Evolutionary conservation across 2,329 filamentous ascomycete species (phyloP), one percentile per base, ranked within the genome.

Genomic region (Mycosphaerella arachidis): DNA sequence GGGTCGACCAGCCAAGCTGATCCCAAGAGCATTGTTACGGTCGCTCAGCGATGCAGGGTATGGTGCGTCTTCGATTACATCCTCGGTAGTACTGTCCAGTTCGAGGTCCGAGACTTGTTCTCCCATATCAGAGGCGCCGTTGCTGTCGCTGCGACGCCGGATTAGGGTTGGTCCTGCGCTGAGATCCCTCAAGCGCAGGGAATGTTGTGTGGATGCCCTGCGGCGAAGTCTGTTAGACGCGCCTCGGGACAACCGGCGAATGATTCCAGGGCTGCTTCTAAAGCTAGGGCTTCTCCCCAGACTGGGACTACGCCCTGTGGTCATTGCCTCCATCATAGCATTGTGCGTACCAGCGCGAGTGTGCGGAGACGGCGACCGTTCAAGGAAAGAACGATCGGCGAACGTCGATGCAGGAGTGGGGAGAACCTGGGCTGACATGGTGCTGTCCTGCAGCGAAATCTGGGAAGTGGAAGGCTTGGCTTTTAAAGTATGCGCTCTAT

Each of bases 111-210:
- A 80, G 31, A 80, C 72, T 60, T 82, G 79, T 55, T 77, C 71
- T 37, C 68, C 69, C 31, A 75, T 72, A 46, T 77, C 75, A 43
- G 76, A 78, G 46, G 88, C 88, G 65, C 85, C 90, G 74, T 90
- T 94, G 78, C 92, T 96, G 74, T 95, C 92, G 74, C 92, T 97
- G 66, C 92, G 86, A 59, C 91, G 84, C 63, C 93, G 86, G 75
- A 96, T 85, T 55, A 96, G 89, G 58, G 92, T 89, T 1, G 94
- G 94, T 0, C 94, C 94, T 29, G 92, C 88, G 72, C 92, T 97
- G 63, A 90, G 87, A 71, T 97, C 92, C 46, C 92, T 86, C 72
- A 88, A 91, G 6, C 76, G 72, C 48, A 87, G 86, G 20, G 89
- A 84, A 48, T 89, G 84, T 0, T 87, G 87, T 2, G 90, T 92